Percentiles rank a stretch among this genome's conserved stretches.
These are phyloP conservation scores for Truncatella angustata DNA, from an alignment of 2,329 filamentous ascomycete genomes.

Conservation along the genomic window DNA sequence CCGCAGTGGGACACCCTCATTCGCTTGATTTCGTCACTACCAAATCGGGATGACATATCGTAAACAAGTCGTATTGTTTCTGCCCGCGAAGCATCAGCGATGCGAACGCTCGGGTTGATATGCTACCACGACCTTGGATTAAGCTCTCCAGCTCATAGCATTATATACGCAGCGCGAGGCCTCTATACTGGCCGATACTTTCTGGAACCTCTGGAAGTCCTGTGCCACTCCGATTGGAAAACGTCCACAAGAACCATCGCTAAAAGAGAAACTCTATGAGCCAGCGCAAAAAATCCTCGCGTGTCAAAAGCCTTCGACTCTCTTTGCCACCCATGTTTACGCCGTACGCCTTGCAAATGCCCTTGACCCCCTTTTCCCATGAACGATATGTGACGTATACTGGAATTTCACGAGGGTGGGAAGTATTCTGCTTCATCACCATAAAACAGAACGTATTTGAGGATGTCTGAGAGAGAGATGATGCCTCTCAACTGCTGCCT, in stretches of 20 bases:
- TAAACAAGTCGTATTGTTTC: too few species aligned
- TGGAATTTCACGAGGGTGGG: conserved; percentile 18
- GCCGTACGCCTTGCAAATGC: conserved; percentile 33
- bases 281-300: background rate
- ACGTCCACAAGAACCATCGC: background rate
- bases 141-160: background rate
- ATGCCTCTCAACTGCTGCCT: conserved; percentile 82
- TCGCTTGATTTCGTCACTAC: too few species aligned
- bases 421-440: conserved; percentile 61
- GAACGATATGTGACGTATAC: too few species aligned
- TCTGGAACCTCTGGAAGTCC: background rate
- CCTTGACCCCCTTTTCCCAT: conserved; percentile 9
- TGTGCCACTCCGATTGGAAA: background rate
- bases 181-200: background rate
- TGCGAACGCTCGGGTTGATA: background rate
- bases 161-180: background rate
- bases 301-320: background rate
- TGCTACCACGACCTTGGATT: background rate
- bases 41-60: too few species aligned
- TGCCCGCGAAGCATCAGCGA: too few species aligned
- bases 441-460: conserved; percentile 87
- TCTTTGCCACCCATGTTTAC: conserved; percentile 17
- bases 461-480: conserved; percentile 91
- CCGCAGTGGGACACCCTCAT: too few species aligned
- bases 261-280: background rate